Percentiles rank a stretch among this genome's conserved stretches.
phyloP scores from a whole-genome alignment of 192 early-diverging fungal genomes.

The Spizellomyces sp. region DNA sequence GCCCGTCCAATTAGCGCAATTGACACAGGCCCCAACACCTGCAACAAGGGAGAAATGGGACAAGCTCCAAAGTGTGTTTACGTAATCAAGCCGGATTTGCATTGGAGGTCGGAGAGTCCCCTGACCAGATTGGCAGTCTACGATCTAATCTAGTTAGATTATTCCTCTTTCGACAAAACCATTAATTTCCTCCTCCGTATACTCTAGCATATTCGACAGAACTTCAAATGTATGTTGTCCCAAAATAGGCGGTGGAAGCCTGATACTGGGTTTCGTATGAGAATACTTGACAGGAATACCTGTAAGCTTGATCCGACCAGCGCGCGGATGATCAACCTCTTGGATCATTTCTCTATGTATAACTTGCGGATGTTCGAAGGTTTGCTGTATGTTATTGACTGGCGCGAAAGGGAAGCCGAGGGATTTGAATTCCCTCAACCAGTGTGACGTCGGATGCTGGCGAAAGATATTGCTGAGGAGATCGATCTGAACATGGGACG shows the following conservation, averaged over 20 bases:
- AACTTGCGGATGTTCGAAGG: constrained; percentile 65
- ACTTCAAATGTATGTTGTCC: constrained; percentile 90
- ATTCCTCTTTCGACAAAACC: constrained; percentile 9
- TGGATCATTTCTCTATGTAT: constrained; percentile 66
- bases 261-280: constrained; percentile 60
- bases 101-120: too few species aligned
- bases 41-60: too few species aligned
- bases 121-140: too few species aligned
- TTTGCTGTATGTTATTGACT: constrained; percentile 75
- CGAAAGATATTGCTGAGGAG: constrained; percentile 58
- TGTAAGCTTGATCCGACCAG: constrained; percentile 75
- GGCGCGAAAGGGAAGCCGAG: constrained; percentile 81
- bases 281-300: constrained; percentile 82
- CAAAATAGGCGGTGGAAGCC: constrained; percentile 77
- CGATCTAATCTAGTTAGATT: constrained; percentile 2
- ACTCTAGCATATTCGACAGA: constrained; percentile 65
- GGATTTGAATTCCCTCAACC: constrained; percentile 66
- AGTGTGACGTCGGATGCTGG: constrained; percentile 55
- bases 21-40: too few species aligned
- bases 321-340: constrained; percentile 79
- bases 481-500: constrained; percentile 35
- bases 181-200: constrained; percentile 58
- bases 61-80: too few species aligned
- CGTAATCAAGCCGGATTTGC: too few species aligned
- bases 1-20: too few species aligned